Base-by-base conservation (phyloP, 2,329 filamentous ascomycete species). In the Cladophialophora chaetospira region DNA sequence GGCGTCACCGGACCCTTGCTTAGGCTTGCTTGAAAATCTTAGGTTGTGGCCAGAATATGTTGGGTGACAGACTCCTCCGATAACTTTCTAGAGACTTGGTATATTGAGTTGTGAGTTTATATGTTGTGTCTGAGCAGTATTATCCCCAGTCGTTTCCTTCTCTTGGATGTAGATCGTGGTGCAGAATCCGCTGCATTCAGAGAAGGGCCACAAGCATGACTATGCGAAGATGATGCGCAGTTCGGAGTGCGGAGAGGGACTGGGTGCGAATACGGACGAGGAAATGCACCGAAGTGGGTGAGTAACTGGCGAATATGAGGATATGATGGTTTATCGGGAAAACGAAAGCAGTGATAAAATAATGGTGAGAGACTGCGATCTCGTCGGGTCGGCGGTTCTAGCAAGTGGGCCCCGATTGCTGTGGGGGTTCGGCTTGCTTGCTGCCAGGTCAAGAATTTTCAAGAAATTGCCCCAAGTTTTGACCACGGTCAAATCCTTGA, bases 141-240 rank as follows among this genome's bases (percentile, higher is more conserved):
- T 60, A 63, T 31, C 63, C 61, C 61, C 63, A 65, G 33, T 65
- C 61, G 45, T 53, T 53, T 53, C 54, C 46, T 58, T 62, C 54
- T 60, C 61, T 60, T 53, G 48, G 43, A 21, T 56, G 42, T 9
- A 60, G 48, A 53, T 65, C 58, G 56, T 50, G 43, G 47, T 57
- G 42, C 33, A 44, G 51, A 45, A 57, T 35, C 45, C 63, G 48
- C 31, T 36, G 61, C 63, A 65, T 65, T 60, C 61, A 62, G 59
- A 44, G 28, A 48, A 31, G 38, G 23, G 23, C 15, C 17, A n/a
- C 2, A 17, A 29, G 25, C 48, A 51, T 42, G 6, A 17, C 29
- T 49, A 10, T 4, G n/a, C 26, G 35, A 38, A 13, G 38, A 13
- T 13, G 42, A 40, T 31, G 15, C 13, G 21, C 10, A 15, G 35